Evolutionary conservation across 2,329 filamentous ascomycete genomes (phyloP).

Genomic region (Trematosphaeria pertusa): DNA sequence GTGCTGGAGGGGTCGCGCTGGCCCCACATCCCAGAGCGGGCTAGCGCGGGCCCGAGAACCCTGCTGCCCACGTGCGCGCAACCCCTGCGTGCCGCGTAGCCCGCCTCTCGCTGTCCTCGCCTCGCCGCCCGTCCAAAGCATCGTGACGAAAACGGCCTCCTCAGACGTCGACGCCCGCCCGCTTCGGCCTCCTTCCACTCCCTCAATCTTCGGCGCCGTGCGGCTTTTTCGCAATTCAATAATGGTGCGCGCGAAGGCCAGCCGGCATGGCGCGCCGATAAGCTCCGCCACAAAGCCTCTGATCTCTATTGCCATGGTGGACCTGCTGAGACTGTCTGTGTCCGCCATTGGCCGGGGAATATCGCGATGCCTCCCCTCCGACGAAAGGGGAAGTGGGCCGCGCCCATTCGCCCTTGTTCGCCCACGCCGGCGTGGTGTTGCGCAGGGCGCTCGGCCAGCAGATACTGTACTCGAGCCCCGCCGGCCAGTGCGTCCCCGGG

Average conservation of each 20-base stretch:
- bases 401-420: slow-evolving; percentile 8
- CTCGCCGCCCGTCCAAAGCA: background rate
- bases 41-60: background rate
- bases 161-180: background rate
- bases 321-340: background rate
- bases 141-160: background rate
- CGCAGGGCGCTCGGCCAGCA: background rate
- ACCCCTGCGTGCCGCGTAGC: slow-evolving; percentile 4
- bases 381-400: slow-evolving; percentile 27
- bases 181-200: background rate
- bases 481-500: background rate
- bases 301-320: background rate
- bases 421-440: slow-evolving; percentile 3
- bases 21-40: slow-evolving; percentile 3
- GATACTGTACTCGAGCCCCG: background rate
- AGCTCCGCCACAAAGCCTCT: slow-evolving; percentile 1
- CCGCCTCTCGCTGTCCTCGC: background rate
- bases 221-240: background rate
- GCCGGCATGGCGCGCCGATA: background rate
- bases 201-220: background rate
- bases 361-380: slow-evolving; percentile 7
- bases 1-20: too few species aligned
- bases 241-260: background rate
- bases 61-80: slow-evolving; percentile 1
- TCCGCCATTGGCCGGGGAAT: slow-evolving; percentile 19